phyloP scores from a whole-genome alignment of 1,284 basidiomycete genomes.

The Phlebopus sp. region DNA sequence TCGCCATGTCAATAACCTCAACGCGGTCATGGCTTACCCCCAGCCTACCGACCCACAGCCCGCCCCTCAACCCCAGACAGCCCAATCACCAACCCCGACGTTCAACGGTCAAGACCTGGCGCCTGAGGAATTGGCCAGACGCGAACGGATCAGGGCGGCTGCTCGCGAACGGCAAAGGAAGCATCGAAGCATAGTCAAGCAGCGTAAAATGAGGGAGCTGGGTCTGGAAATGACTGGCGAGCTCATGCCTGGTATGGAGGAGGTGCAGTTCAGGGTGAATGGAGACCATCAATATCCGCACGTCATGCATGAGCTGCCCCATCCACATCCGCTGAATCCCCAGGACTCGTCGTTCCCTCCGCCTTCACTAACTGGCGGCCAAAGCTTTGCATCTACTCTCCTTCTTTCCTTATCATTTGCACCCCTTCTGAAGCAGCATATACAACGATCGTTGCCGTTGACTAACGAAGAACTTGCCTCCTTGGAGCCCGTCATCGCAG shows the following conservation, averaged over 20 bases:
- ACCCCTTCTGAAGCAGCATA: slow-evolving; percentile 67
- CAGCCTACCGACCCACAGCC: slow-evolving; percentile 25
- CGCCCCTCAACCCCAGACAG: slow-evolving; percentile 29
- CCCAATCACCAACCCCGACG: slow-evolving; percentile 26
- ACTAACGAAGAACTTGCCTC: slow-evolving; percentile 74
- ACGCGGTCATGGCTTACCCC: slow-evolving; percentile 39
- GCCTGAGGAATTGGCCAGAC: slow-evolving; percentile 59
- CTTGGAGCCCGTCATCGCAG: slow-evolving; percentile 73
- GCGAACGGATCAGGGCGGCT: slow-evolving; percentile 66
- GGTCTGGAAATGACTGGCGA: slow-evolving; percentile 73
- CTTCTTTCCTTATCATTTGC: slow-evolving; percentile 70
- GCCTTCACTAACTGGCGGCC: slow-evolving; percentile 45
- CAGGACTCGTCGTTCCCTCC: slow-evolving; percentile 48
- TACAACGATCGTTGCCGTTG: slow-evolving; percentile 68
- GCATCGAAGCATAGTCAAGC: slow-evolving; percentile 71
- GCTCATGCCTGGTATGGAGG: slow-evolving; percentile 56
- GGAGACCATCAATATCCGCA: slow-evolving; percentile 58
- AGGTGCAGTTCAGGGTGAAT: slow-evolving; percentile 56
- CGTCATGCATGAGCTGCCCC: slow-evolving; percentile 51
- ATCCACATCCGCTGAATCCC: slow-evolving; percentile 30
- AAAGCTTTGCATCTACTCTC: slow-evolving; percentile 70
- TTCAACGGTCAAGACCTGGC: slow-evolving; percentile 44
- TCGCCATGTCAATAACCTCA: slow-evolving; percentile 43
- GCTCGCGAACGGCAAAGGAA: slow-evolving; percentile 77
- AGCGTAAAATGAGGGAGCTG: slow-evolving; percentile 73